A percentile compares a stretch with the other conserved stretches of the same genome.
These are phyloP conservation scores for Pneumocystis oryctolagi DNA, from an alignment of 1,139 yeast species.

Conservation along the genomic window DNA sequence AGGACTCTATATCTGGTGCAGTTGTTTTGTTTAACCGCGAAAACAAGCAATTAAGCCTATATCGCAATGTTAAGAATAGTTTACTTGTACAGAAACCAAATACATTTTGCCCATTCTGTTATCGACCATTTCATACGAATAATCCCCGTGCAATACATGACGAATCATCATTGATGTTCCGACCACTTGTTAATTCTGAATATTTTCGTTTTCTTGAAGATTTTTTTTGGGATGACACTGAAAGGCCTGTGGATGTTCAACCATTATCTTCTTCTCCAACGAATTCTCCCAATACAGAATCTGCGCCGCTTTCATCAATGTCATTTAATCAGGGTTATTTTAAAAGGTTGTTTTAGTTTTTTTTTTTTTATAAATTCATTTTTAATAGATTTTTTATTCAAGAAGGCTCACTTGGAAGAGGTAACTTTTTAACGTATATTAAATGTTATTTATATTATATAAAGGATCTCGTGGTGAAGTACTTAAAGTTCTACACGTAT, in stretches of 20 bases:
- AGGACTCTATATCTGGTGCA: background rate
- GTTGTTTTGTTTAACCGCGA: background rate
- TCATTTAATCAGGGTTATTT: background rate
- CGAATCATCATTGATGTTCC: background rate
- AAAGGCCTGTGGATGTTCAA: background rate
- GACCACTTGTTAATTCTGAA: background rate
- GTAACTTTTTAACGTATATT: background rate
- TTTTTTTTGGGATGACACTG: background rate
- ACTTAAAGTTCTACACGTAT: conserved; percentile 62
- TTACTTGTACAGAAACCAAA: background rate
- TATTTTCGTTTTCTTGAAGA: background rate
- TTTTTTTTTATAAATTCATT: background rate
- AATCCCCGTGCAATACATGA: background rate
- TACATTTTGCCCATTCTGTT: background rate
- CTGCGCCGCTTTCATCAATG: background rate
- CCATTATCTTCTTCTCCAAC: background rate
- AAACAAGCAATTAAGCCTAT: background rate
- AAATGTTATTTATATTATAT: background rate
- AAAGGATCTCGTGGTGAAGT: conserved; percentile 72
- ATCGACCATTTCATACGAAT: background rate
- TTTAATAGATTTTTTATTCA: background rate
- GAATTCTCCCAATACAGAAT: background rate
- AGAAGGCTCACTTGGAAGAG: background rate
- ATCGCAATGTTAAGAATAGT: background rate
- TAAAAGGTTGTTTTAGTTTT: background rate